Base-by-base conservation (phyloP, 805 yeast genomes). In the Vanderwaltozyma verrucispora region DNA sequence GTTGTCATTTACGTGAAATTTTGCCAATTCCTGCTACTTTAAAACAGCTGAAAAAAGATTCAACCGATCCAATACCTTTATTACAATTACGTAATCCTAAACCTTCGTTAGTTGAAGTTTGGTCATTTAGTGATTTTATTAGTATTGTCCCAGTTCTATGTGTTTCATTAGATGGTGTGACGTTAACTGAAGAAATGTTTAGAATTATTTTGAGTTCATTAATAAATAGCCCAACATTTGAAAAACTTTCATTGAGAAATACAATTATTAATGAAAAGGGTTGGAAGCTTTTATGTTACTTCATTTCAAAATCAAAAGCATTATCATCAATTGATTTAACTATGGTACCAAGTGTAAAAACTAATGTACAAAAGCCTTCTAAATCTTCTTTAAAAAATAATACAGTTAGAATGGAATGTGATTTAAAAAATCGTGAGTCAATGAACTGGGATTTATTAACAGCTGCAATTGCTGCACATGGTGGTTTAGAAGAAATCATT, bases 1-100 rank as follows among this genome's bases (percentile, higher is more conserved):
- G 96, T 56, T 88, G 96, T 52, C 96, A 88, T 59, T 61, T 88
- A 42, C 67, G 96, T 38, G 96, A 88, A 53, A 88, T 88, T 36
- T 60, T 88, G 41, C 96, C 97, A 1, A 87, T 88, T 36, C 94
- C 95, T 1, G 94, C 95, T 1, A 85, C 88, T 7, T 54, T 84
- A 50, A 82, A 80, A 53, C 95, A 85, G 55, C 69, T 88, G 42
- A 77, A 77, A 51, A 50, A 62, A 6, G 92, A 87, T 2, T 75
- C 88, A 1, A 71, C 77, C 35, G 83, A 84, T 16, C 94, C 95
- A 1, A 64, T 88, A 12, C 79, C 92, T 1, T 49, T 77, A 12
- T 55, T 88, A 38, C 89, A 81, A 49, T 56, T 89, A 42, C 69
- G 86, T 53, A 88, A 88, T 49, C 94, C 95, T 2, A 68, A 75